Conservation (phyloP, 2,329 filamentous ascomycete genomes). For the Microdochium trichocladiopsis region DNA sequence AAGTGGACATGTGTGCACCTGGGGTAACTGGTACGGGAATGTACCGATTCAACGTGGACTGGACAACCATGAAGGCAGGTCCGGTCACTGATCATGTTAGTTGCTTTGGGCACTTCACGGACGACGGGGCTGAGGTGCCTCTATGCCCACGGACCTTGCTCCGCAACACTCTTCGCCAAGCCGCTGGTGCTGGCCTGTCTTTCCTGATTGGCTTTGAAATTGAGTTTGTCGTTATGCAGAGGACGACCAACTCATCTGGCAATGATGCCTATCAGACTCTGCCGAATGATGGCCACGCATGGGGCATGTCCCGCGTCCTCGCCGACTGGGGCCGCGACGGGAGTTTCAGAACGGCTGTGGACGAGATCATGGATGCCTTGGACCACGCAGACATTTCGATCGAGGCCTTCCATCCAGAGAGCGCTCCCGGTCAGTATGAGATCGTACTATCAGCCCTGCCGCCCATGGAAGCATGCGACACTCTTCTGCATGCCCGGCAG, state of each 20-base stretch:
- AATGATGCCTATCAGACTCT: conserved; percentile 31
- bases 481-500: conserved; percentile 63
- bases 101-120: conserved; percentile 59
- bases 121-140: conserved; percentile 39
- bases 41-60: conserved; percentile 60
- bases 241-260: conserved; percentile 20
- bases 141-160: conserved; percentile 63
- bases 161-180: conserved; percentile 41
- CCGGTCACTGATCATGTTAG: conserved; percentile 55
- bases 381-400: conserved; percentile 56
- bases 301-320: conserved; percentile 59
- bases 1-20: conserved; percentile 53
- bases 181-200: conserved; percentile 43
- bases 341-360: conserved; percentile 48
- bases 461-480: conserved; percentile 64
- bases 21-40: conserved; percentile 53
- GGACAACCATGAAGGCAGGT: conserved; percentile 52
- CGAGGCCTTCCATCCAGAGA: conserved; percentile 70
- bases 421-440: conserved; percentile 69
- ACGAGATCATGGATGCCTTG: conserved; percentile 57
- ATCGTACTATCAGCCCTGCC: conserved; percentile 59
- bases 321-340: conserved; percentile 39
- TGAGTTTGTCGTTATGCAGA: conserved; percentile 65
- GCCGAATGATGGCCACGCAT: conserved; percentile 59
- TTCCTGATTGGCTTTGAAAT: conserved; percentile 75